phyloP scores from a whole-genome alignment of 1,139 yeast species.

The Yamadazyma sp. region DNA sequence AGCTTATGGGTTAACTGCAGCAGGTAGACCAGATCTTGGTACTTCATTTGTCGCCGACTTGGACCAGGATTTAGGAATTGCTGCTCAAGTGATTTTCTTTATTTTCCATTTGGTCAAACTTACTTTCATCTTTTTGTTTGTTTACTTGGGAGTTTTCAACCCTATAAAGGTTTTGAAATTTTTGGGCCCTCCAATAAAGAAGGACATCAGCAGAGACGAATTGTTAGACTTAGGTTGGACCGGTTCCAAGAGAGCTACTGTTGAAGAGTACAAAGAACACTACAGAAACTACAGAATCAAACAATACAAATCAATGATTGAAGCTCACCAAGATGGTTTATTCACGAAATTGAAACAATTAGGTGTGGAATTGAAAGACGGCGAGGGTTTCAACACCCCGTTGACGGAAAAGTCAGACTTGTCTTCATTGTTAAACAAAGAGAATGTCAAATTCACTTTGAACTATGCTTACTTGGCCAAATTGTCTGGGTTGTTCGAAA shows the following conservation, averaged over 20 bases:
- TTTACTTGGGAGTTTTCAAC: conserved; percentile 74
- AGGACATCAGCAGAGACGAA: conserved; percentile 51
- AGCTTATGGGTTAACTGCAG: conserved; percentile 31
- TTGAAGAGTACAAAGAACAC: conserved; percentile 69
- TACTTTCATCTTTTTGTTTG: conserved; percentile 51
- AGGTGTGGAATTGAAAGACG: conserved; percentile 63
- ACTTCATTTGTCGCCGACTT: conserved; percentile 50
- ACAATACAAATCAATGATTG: conserved; percentile 73
- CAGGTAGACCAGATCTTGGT: conserved; percentile 41
- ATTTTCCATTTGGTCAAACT: conserved; percentile 67
- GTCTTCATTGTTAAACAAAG: conserved; percentile 26
- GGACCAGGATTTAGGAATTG: conserved; percentile 32
- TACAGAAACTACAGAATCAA: conserved; percentile 67
- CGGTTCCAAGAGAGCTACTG: conserved; percentile 73
- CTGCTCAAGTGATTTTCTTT: conserved; percentile 70
- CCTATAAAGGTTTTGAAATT: conserved; percentile 49
- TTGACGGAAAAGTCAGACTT: conserved; percentile 29
- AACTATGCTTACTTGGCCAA: conserved; percentile 55
- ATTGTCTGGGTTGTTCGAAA: conserved; percentile 48
- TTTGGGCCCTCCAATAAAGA: conserved; percentile 27
- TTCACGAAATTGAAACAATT: conserved; percentile 59
- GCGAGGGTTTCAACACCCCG: conserved; percentile 83
- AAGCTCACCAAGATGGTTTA: conserved; percentile 74
- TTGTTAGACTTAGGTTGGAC: conserved; percentile 86
- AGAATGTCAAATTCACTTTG: conserved; percentile 41